Evolutionary conservation across 2,329 filamentous ascomycete species (phyloP), one percentile per base, ranked within the genome.

Genomic region (Ceratocystis variospora): DNA sequence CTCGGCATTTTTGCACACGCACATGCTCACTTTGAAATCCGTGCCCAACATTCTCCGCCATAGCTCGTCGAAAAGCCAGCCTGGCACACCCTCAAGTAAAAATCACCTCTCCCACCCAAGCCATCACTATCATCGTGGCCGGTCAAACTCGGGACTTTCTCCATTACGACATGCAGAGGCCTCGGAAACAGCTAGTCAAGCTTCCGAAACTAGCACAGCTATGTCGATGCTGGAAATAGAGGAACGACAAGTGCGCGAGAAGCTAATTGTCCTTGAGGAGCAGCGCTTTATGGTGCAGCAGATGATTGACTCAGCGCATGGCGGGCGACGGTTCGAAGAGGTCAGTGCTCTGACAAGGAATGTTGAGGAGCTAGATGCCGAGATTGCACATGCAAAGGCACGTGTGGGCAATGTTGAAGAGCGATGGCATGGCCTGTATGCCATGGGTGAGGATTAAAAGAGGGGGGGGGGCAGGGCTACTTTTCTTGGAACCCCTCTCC

Each of bases 201-300:
- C 74, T 1, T 79, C 78, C 71, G 81, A 83, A 68, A 75, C 76
- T 1, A 83, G 80, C 72, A 83, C 80, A 15, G 66, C 63, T 25
- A 50, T 65, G 22, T 65, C 66, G 8, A 77, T 79, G 44, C 76
- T 96, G 3, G 91, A 96, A 74, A 83, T 82, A 0, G 90, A 96
- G 73, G 91, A 96, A 74, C 93, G 90, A 73, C 84, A 89, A 22
- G 77, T 95, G 1, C 83, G 88, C 17, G 91, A 96, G 72, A 80
- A 85, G 3, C 77, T 96, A 12, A 88, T 94, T 37, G 87, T 96
- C 5, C 80, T 96, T 0, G 90, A 96, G 74, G 92, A 96, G 76
- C 92, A 96, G 74, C 87, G 86, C 69, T 96, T 95, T 75, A 85
- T 96, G 76, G 90, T 96, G 0, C 84, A 86, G 46, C 86, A 89